These are phyloP conservation scores for Gonapodya prolifera DNA, from an alignment of 192 early-diverging fungal species.

Conservation along the genomic window DNA sequence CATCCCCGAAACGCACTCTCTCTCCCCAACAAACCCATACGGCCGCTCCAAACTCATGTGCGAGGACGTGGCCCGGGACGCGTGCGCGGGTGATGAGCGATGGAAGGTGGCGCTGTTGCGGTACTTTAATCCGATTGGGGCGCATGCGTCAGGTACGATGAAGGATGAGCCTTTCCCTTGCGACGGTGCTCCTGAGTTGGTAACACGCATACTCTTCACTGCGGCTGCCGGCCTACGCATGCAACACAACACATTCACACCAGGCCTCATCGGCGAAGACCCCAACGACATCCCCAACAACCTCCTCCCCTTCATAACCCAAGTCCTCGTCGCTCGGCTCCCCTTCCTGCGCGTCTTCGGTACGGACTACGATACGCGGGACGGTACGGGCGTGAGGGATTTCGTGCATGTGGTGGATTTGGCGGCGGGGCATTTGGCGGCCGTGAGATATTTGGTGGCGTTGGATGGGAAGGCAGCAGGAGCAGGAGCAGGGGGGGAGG, in stretches of 20 bases:
- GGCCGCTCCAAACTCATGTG: conserved; percentile 6
- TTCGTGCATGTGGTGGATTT: conserved; percentile 6
- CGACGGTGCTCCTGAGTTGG: neutral
- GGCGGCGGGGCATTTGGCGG: conserved; percentile 5
- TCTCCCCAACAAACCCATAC: conserved; percentile 7
- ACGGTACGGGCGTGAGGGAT: conserved; percentile 10
- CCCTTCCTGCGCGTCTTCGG: neutral
- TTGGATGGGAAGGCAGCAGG: neutral
- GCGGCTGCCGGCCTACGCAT: too few species aligned
- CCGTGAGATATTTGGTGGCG: neutral
- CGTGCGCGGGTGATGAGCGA: neutral
- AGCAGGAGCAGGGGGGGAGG: neutral
- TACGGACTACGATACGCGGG: conserved; percentile 1
- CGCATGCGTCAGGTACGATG: conserved; percentile 25
- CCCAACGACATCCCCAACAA: conserved; percentile 8
- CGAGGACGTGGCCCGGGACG: neutral
- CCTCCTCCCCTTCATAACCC: neutral
- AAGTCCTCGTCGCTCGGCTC: conserved; percentile 1
- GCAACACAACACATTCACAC: neutral
- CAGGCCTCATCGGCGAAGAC: conserved; percentile 6
- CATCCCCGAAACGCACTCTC: neutral
- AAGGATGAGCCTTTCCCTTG: conserved; percentile 68
- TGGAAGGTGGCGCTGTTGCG: conserved; percentile 2
- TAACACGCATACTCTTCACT: too few species aligned
- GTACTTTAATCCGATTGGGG: conserved; percentile 9